Evolutionary conservation across 1,284 basidiomycete genomes (phyloP).

Genomic region (Ceratobasidium sp.): DNA sequence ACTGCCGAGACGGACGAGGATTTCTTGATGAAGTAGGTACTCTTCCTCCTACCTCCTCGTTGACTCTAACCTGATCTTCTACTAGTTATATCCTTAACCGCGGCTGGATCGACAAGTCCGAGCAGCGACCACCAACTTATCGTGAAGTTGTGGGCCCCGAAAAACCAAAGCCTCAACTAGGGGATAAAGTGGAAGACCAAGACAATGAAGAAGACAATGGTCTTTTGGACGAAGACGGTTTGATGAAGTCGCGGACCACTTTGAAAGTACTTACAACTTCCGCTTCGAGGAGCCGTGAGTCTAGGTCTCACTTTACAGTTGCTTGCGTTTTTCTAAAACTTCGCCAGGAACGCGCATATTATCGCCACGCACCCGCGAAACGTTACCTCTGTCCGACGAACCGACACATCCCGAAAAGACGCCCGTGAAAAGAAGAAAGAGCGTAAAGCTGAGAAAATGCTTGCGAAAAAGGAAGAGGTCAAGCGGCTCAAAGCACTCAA

Average conservation of each 20-base stretch:
- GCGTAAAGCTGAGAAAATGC: conserved; percentile 79
- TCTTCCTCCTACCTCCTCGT: conserved; percentile 13
- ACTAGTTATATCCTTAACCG: conserved; percentile 90
- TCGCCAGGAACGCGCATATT: conserved; percentile 71
- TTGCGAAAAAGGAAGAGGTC: conserved; percentile 78
- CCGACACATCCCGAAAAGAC: conserved; percentile 80
- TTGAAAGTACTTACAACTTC: conserved; percentile 90
- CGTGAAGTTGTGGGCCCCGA: conserved; percentile 65
- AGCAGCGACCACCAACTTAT: conserved; percentile 79
- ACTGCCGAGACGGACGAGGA: conserved; percentile 76
- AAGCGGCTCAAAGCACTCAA: conserved; percentile 81
- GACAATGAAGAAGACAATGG: conserved; percentile 47
- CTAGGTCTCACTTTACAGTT: conserved; percentile 3
- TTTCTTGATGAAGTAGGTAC: conserved; percentile 86
- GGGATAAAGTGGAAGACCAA: conserved; percentile 31
- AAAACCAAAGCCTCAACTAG: conserved; percentile 41
- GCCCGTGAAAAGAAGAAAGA: conserved; percentile 77
- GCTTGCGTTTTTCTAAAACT: conserved; percentile 15
- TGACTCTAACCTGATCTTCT: conserved; percentile 9
- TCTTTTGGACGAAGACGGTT: conserved; percentile 57
- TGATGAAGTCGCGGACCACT: conserved; percentile 72
- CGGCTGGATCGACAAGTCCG: conserved; percentile 87
- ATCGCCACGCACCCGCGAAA: conserved; percentile 83
- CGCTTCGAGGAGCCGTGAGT: conserved; percentile 91
- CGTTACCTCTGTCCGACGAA: conserved; percentile 74